phyloP scores from a whole-genome alignment of 441 rosid species.

The Iberis amara region DNA sequence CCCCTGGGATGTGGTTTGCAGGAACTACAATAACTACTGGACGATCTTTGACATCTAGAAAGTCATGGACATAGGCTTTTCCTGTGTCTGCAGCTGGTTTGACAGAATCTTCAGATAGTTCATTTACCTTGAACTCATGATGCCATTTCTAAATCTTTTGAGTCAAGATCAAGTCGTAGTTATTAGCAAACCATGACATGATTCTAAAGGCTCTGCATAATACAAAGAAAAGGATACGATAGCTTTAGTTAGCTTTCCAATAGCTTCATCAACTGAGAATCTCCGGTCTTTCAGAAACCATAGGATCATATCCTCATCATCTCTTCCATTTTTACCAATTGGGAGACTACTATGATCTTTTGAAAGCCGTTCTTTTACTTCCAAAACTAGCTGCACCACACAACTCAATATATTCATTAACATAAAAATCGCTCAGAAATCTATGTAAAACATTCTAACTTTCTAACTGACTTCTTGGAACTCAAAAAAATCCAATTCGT shows the following conservation, averaged over 20 bases:
- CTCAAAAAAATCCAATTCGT: too few relatives aligned
- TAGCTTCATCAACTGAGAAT: slow-evolving; percentile 60
- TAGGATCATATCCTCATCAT: slow-evolving; percentile 86
- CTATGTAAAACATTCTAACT: not conserved
- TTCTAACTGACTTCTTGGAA: not conserved
- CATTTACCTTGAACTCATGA: slow-evolving; percentile 61
- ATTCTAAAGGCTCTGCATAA: slow-evolving; percentile 8
- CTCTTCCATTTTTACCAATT: slow-evolving; percentile 81
- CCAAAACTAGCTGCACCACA: slow-evolving; percentile 55
- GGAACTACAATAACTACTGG: slow-evolving; percentile 85
- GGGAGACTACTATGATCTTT: slow-evolving; percentile 56
- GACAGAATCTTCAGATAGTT: slow-evolving; percentile 62
- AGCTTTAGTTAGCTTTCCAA: slow-evolving; percentile 62
- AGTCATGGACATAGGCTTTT: slow-evolving; percentile 72
- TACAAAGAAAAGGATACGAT: slow-evolving; percentile 57
- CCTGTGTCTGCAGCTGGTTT: slow-evolving; percentile 60
- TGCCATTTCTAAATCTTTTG: slow-evolving; percentile 70
- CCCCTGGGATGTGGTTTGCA: slow-evolving; percentile 72
- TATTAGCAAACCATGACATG: slow-evolving; percentile 1
- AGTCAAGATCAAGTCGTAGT: slow-evolving; percentile 32
- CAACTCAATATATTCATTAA: not conserved
- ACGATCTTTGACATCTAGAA: slow-evolving; percentile 52
- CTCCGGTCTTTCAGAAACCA: slow-evolving; percentile 81
- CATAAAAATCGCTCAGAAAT: not conserved
- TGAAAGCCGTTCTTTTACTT: slow-evolving; percentile 69